Evolutionary conservation across 805 yeast genomes (phyloP).

Genomic region (Sugiyamaella valdiviana): DNA sequence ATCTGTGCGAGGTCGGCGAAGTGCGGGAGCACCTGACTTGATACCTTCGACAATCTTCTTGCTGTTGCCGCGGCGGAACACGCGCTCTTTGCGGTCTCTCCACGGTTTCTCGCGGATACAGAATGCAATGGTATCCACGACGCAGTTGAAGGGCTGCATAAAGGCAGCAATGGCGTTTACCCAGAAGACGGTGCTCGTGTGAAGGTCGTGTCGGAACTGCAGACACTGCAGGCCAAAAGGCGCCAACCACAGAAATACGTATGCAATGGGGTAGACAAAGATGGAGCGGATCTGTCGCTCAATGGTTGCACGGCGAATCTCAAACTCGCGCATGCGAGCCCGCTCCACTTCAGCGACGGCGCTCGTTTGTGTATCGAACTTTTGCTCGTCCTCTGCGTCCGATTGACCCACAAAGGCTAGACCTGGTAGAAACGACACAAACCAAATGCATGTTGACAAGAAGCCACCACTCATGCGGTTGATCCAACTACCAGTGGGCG

Average conservation of each 20-base stretch:
- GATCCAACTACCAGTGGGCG: conserved; percentile 2
- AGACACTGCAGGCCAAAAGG: conserved; percentile 66
- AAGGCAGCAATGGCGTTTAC: conserved; percentile 62
- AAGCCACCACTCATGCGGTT: conserved; percentile 1
- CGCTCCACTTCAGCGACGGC: conserved; percentile 39
- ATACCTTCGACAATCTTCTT: background rate
- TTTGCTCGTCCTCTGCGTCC: background rate
- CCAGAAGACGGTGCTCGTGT: conserved; percentile 53
- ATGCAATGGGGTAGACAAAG: conserved; percentile 79
- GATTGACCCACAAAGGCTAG: conserved; percentile 14
- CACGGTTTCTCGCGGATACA: conserved; percentile 51
- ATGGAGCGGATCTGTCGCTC: conserved; percentile 73
- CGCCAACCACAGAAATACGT: conserved; percentile 72
- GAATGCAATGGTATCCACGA: conserved; percentile 71
- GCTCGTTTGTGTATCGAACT: background rate
- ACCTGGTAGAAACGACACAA: conserved; percentile 18
- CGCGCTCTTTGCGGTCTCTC: conserved; percentile 13
- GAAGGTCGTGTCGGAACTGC: conserved; percentile 43
- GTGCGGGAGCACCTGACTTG: background rate
- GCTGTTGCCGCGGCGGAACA: conserved; percentile 11
- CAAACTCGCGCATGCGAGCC: conserved; percentile 55
- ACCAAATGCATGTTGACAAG: background rate
- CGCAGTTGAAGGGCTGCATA: conserved; percentile 74
- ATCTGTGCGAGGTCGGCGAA: background rate
- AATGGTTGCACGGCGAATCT: conserved; percentile 57